These are phyloP conservation scores for Veloboletus limbatus DNA, from an alignment of 1,284 basidiomycete species.

Conservation along the genomic window DNA sequence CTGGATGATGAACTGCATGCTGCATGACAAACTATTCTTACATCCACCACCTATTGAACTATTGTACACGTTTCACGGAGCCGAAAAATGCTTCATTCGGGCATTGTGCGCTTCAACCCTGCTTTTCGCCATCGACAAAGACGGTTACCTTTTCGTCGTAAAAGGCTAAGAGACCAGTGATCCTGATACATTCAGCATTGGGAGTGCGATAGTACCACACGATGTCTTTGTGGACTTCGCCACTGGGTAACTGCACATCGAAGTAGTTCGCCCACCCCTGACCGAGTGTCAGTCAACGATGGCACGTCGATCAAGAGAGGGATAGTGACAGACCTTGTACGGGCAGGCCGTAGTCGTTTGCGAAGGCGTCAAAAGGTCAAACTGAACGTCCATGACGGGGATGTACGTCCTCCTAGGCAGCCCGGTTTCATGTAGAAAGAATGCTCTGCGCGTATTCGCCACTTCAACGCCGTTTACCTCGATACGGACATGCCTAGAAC, in stretches of 20 bases:
- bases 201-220: conserved; percentile 65
- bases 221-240: conserved; percentile 45
- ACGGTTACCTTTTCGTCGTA: conserved; percentile 68
- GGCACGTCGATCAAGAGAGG: neutral
- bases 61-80: too few relatives aligned
- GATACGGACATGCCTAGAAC: conserved; percentile 58
- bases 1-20: conserved; percentile 3
- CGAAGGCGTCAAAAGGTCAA: conserved; percentile 51
- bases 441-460: conserved; percentile 53
- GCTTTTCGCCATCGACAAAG: conserved; percentile 58
- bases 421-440: conserved; percentile 57
- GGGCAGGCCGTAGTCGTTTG: conserved; percentile 50
- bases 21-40: neutral
- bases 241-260: conserved; percentile 45
- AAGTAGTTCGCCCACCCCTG: conserved; percentile 65
- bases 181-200: conserved; percentile 46
- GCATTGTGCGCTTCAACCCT: conserved; percentile 24
- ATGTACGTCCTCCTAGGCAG: conserved; percentile 60
- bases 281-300: neutral
- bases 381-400: conserved; percentile 51
- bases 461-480: conserved; percentile 61
- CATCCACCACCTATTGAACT: neutral
- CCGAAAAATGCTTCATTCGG: too few relatives aligned
- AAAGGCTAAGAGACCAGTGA: conserved; percentile 56
- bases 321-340: conserved; percentile 56